These are phyloP conservation scores for Leccinellum luteum DNA, from an alignment of 768 basidiomycete genomes.

Conservation along the genomic window DNA sequence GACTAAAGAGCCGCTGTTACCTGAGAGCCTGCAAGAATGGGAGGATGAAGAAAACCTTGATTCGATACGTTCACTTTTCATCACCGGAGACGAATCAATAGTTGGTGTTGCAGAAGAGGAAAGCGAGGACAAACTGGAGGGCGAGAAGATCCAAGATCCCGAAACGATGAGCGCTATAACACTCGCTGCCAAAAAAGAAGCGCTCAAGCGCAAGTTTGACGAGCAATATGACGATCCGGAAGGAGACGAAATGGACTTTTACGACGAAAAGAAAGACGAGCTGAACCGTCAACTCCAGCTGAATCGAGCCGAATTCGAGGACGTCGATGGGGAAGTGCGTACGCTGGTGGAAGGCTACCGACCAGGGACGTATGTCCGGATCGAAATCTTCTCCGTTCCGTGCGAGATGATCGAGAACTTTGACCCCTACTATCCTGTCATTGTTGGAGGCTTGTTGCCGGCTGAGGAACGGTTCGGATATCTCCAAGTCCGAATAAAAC, in stretches of 20 bases:
- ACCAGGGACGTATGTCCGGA: constrained; percentile 89
- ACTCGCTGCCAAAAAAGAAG: constrained; percentile 85
- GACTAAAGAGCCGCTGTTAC: constrained; percentile 57
- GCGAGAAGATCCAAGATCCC: constrained; percentile 27
- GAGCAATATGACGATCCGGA: constrained; percentile 94
- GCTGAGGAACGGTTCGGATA: constrained; percentile 92
- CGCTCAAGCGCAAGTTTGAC: constrained; percentile 92
- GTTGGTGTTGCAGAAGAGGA: constrained; percentile 39
- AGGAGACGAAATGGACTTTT: constrained; percentile 78
- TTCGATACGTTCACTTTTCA: constrained; percentile 84
- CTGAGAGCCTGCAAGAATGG: constrained; percentile 67
- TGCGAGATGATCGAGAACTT: constrained; percentile 93
- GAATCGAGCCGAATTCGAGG: constrained; percentile 83
- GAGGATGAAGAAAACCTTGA: constrained; percentile 83
- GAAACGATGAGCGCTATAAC: constrained; percentile 45
- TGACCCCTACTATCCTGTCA: constrained; percentile 85
- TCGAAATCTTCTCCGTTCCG: constrained; percentile 82
- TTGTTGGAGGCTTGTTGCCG: constrained; percentile 87
- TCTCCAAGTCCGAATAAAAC: constrained; percentile 92
- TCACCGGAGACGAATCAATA: constrained; percentile 60
- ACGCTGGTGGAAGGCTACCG: constrained; percentile 86
- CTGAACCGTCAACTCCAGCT: constrained; percentile 80
- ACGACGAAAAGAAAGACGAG: constrained; percentile 88
- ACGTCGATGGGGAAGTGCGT: constrained; percentile 71
- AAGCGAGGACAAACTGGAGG: constrained; percentile 39